Evolutionary conservation across 148 eudicot genomes (phyloP).

Genomic region (Fagopyrum tataricum): DNA sequence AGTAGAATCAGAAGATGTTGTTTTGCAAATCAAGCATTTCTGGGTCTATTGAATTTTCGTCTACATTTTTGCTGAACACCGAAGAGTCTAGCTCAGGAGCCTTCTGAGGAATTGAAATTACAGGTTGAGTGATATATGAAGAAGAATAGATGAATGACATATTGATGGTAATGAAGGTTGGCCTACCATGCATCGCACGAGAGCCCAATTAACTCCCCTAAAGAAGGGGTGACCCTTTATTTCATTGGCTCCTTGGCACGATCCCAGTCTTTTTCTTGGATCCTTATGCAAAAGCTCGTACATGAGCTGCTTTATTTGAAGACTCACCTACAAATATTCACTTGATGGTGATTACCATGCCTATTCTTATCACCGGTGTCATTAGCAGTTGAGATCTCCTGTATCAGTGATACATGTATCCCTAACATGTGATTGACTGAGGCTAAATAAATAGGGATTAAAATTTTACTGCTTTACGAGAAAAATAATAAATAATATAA

Average conservation of each 20-base stretch:
- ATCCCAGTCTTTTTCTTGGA: slow-evolving; percentile 78
- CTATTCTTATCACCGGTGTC: background rate
- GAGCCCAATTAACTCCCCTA: slow-evolving; percentile 86
- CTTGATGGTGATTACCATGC: background rate
- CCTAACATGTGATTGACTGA: no score
- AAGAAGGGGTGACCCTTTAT: slow-evolving; percentile 87
- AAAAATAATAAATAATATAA: no score
- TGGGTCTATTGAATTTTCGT: slow-evolving; percentile 55
- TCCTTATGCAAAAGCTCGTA: slow-evolving; percentile 78
- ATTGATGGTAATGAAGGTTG: background rate
- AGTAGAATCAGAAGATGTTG: slow-evolving; percentile 56
- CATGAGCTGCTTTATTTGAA: slow-evolving; percentile 70
- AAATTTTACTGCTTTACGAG: no score
- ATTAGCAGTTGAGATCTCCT: background rate
- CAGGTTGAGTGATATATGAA: background rate
- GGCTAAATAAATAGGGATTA: no score
- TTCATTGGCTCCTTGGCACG: slow-evolving; percentile 89
- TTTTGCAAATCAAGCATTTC: slow-evolving; percentile 70
- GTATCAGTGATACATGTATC: background rate
- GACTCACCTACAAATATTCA: slow-evolving; percentile 54
- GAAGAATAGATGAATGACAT: background rate
- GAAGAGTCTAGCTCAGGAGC: slow-evolving; percentile 73
- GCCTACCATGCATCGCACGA: slow-evolving; percentile 82
- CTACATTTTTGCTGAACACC: slow-evolving; percentile 29
- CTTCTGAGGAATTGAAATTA: slow-evolving; percentile 31